These are phyloP conservation scores for Volvox reticuliferus DNA, from an alignment of 139 green algal species.

Conservation along the genomic window DNA sequence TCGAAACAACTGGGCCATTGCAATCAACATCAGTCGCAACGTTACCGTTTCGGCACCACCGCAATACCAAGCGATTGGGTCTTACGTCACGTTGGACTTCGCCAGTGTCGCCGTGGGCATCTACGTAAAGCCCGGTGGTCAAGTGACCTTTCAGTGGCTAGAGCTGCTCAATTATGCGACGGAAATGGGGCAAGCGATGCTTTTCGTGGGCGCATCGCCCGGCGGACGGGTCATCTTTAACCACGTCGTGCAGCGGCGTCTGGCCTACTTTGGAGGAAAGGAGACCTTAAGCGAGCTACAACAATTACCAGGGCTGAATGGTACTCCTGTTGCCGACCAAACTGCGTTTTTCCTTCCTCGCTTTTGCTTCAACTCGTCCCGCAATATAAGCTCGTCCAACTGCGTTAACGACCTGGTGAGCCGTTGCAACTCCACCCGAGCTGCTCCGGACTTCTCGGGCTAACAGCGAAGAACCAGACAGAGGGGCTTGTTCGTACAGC, in stretches of 20 bases:
- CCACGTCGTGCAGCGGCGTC: not conserved
- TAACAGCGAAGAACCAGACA: no score
- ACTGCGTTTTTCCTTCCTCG: conserved; percentile 19
- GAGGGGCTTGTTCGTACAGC: no score
- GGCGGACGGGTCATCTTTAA: not conserved
- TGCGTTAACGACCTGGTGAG: not conserved
- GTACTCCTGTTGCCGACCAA: not conserved
- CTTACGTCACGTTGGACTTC: not conserved
- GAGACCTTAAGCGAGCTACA: not conserved
- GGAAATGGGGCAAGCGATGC: conserved; percentile 13
- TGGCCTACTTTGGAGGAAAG: not conserved
- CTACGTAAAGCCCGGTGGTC: not conserved
- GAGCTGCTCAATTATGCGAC: not conserved
- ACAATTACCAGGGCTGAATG: not conserved
- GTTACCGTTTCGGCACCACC: conserved; percentile 9
- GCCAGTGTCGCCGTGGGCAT: not conserved
- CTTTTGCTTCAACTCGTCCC: conserved; percentile 29
- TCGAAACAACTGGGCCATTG: not conserved
- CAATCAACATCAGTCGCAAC: not conserved
- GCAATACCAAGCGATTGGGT: not conserved
- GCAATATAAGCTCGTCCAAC: not conserved
- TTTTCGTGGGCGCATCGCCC: not conserved
- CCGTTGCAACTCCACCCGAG: not conserved
- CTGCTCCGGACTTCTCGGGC: no score
- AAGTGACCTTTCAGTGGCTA: not conserved